These are phyloP conservation scores for Epithemia pelagica DNA, from an alignment of 108 stramenopile genomes.

Conservation along the genomic window DNA sequence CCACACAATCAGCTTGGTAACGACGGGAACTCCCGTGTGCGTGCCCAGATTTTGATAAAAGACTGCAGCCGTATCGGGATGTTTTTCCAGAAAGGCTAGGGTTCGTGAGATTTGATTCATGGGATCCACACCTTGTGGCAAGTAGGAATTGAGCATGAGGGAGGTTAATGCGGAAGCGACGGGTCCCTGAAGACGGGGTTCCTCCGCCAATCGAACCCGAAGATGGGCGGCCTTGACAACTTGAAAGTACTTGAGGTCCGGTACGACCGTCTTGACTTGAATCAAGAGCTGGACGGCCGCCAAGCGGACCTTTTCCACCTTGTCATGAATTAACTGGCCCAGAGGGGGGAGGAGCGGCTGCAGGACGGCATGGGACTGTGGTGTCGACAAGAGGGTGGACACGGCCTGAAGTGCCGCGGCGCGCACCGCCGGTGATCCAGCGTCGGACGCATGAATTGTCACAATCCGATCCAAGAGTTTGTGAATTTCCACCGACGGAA, in stretches of 20 bases:
- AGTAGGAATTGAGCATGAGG: conserved; percentile 86
- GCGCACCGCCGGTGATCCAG: conserved; percentile 75
- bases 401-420: conserved; percentile 71
- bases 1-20: conserved; percentile 78
- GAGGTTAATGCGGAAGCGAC: conserved; percentile 61
- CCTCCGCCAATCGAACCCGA: conserved; percentile 68
- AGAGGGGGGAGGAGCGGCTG: conserved; percentile 79
- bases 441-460: conserved; percentile 79
- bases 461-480: conserved; percentile 73
- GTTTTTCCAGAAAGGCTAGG: conserved; percentile 55
- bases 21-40: conserved; percentile 50
- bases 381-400: conserved; percentile 50
- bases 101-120: conserved; percentile 74
- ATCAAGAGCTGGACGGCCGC: conserved; percentile 81
- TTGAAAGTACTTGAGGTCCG: conserved; percentile 88
- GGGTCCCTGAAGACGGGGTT: conserved; percentile 35
- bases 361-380: conserved; percentile 82
- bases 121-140: conserved; percentile 71
- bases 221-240: conserved; percentile 87
- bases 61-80: conserved; percentile 69
- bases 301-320: conserved; percentile 74
- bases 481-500: conserved; percentile 72
- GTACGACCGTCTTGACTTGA: conserved; percentile 55
- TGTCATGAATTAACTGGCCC: conserved; percentile 89
- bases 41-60: conserved; percentile 80